Percentiles rank a stretch among this genome's conserved stretches.
Conservation (phyloP, 208 protist genomes). For the Wallacemonas rigidus region DNA sequence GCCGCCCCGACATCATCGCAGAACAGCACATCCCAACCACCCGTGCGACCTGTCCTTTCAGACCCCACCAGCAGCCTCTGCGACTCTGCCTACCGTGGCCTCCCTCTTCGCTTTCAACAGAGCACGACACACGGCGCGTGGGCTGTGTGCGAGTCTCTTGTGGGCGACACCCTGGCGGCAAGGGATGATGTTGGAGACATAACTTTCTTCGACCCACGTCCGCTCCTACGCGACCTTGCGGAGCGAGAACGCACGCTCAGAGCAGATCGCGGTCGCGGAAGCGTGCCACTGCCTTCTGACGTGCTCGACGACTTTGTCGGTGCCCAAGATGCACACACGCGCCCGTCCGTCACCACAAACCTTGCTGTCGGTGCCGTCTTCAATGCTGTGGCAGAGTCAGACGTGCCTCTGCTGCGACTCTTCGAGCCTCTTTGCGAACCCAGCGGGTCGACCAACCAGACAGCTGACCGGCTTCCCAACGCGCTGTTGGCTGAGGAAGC, state of each 20-base stretch:
- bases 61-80: background rate
- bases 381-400: background rate
- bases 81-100: background rate
- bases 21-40: background rate
- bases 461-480: background rate
- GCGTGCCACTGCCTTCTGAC: background rate
- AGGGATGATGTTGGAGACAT: background rate
- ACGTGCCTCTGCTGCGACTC: background rate
- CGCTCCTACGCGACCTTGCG: background rate
- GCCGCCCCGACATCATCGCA: background rate
- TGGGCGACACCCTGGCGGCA: background rate
- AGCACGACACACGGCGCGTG: background rate
- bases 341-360: background rate
- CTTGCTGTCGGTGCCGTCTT: background rate
- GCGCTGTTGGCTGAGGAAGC: constrained; percentile 8
- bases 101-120: constrained; percentile 12
- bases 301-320: background rate
- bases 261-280: background rate
- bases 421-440: background rate
- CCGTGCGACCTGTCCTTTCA: background rate
- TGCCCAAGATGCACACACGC: background rate
- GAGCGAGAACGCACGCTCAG: background rate
- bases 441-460: background rate
- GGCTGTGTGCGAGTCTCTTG: background rate
- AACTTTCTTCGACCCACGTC: constrained; percentile 7